Conservation (phyloP, 2,329 filamentous ascomycete genomes). For the Colletotrichum liaoningense region DNA sequence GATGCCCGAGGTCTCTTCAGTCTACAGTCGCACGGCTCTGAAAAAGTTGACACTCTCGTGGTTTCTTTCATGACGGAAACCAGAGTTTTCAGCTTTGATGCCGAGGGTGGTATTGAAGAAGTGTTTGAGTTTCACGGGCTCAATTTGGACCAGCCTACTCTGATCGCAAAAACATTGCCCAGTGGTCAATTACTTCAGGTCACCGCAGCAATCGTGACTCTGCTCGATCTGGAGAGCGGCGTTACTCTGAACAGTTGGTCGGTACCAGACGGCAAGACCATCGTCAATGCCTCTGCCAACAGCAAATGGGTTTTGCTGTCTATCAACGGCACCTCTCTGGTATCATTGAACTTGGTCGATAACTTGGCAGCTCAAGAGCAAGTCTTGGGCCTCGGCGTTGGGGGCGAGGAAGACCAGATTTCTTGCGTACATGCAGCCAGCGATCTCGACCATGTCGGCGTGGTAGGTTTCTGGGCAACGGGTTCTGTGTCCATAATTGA, state of each 20-base stretch:
- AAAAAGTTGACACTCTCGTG: constrained; percentile 75
- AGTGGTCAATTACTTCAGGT: constrained; percentile 32
- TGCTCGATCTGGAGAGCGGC: constrained; percentile 34
- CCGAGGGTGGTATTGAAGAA: constrained; percentile 86
- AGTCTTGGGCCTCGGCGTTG: constrained; percentile 64
- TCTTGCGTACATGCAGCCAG: constrained; percentile 84
- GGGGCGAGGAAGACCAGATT: constrained; percentile 72
- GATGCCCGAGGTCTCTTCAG: constrained; percentile 80
- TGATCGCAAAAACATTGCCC: constrained; percentile 72
- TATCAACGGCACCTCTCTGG: constrained; percentile 77
- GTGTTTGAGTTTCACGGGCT: constrained; percentile 81
- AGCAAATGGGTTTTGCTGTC: constrained; percentile 77
- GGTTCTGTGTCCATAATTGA: constrained; percentile 81
- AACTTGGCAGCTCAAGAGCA: constrained; percentile 70
- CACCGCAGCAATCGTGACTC: constrained; percentile 18
- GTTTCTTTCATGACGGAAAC: constrained; percentile 88
- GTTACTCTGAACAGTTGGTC: constrained; percentile 35
- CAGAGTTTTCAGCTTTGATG: constrained; percentile 81
- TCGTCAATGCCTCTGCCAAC: constrained; percentile 85
- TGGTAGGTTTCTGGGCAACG: constrained; percentile 90
- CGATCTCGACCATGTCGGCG: constrained; percentile 72
- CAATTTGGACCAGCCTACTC: constrained; percentile 74
- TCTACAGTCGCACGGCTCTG: constrained; percentile 62
- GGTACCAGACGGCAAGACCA: constrained; percentile 58
- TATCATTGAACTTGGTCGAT: constrained; percentile 73